A percentile compares a stretch with the other conserved stretches of the same genome.
Evolutionary conservation across 768 basidiomycete genomes (phyloP).

Genomic region (Suillus placidus): DNA sequence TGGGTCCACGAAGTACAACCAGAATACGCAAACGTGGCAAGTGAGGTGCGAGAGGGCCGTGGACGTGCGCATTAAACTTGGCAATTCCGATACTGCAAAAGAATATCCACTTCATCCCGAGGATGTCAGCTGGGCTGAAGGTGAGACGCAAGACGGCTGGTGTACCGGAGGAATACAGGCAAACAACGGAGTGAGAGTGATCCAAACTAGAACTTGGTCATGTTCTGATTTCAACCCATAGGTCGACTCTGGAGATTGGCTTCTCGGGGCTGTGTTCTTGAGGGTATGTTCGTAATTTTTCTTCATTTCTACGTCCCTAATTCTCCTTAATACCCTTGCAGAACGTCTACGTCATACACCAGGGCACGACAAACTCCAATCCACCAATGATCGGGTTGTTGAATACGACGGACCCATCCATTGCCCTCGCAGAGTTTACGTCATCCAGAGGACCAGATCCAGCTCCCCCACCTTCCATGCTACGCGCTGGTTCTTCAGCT

Average conservation of each 20-base stretch:
- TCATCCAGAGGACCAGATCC: conserved; percentile 45
- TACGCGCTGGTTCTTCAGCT: conserved; percentile 5
- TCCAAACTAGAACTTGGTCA: not conserved
- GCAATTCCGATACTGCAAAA: conserved; percentile 32
- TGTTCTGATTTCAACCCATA: conserved; percentile 22
- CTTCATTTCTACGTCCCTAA: conserved; percentile 14
- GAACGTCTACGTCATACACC: conserved; percentile 60
- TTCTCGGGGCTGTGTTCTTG: conserved; percentile 61
- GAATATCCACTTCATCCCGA: conserved; percentile 53
- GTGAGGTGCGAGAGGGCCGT: conserved; percentile 52
- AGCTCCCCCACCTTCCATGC: conserved; percentile 27
- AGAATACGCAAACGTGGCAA: conserved; percentile 45
- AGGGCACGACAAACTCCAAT: conserved; percentile 40
- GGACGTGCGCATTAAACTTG: conserved; percentile 48
- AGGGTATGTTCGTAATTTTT: conserved; percentile 38
- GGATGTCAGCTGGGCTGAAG: conserved; percentile 55
- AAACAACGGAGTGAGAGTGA: conserved; percentile 45
- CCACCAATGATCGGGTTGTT: conserved; percentile 50
- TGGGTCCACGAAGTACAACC: conserved; percentile 41
- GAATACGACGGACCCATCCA: conserved; percentile 42
- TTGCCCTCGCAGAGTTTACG: conserved; percentile 43
- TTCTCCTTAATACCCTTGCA: conserved; percentile 25
- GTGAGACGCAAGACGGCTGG: conserved; percentile 44
- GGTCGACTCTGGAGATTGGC: conserved; percentile 62
- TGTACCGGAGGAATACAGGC: conserved; percentile 60